Percentiles rank a stretch among this genome's conserved stretches.
Conservation (phyloP, 352 stramenopile genomes). For the Globisporangium nodosum region DNA sequence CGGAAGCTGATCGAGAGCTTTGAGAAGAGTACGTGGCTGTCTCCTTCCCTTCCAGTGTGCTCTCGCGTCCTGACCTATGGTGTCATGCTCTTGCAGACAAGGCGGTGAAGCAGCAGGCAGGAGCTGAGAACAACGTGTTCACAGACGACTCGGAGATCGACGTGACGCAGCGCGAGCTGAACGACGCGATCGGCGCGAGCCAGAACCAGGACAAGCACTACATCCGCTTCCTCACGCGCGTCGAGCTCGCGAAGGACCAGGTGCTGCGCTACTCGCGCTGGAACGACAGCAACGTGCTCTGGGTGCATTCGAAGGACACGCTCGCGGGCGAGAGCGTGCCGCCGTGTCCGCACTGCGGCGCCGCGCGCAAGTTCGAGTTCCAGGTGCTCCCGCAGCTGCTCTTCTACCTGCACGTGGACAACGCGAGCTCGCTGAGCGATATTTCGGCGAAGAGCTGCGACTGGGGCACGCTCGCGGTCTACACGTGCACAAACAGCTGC, state of each 20-base stretch:
- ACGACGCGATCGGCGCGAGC: constrained; percentile 54
- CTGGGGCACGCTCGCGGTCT: constrained; percentile 91
- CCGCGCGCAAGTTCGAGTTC: constrained; percentile 90
- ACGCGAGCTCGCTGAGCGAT: constrained; percentile 43
- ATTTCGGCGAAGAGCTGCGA: constrained; percentile 71
- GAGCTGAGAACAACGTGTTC: constrained; percentile 35
- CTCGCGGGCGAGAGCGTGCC: constrained; percentile 38
- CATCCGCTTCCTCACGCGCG: constrained; percentile 73
- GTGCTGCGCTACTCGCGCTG: constrained; percentile 89
- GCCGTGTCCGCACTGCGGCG: constrained; percentile 76
- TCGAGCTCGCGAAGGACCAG: constrained; percentile 80
- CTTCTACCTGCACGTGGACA: constrained; percentile 86
- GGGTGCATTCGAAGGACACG: constrained; percentile 74
- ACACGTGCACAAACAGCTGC: constrained; percentile 91
- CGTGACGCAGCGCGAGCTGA: constrained; percentile 70
- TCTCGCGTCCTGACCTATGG: background rate
- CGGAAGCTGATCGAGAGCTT: constrained; percentile 70
- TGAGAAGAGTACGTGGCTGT: constrained; percentile 37
- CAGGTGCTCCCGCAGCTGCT: constrained; percentile 94
- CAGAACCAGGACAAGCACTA: constrained; percentile 72
- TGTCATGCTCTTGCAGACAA: constrained; percentile 3
- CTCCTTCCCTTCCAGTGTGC: background rate
- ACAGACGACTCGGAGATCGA: constrained; percentile 72
- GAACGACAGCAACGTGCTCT: constrained; percentile 80
- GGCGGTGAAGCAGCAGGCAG: constrained; percentile 13